Evolutionary conservation across 352 stramenopile genomes (phyloP), one percentile per base, ranked within the genome.

Genomic region (Globisporangium yorkense): DNA sequence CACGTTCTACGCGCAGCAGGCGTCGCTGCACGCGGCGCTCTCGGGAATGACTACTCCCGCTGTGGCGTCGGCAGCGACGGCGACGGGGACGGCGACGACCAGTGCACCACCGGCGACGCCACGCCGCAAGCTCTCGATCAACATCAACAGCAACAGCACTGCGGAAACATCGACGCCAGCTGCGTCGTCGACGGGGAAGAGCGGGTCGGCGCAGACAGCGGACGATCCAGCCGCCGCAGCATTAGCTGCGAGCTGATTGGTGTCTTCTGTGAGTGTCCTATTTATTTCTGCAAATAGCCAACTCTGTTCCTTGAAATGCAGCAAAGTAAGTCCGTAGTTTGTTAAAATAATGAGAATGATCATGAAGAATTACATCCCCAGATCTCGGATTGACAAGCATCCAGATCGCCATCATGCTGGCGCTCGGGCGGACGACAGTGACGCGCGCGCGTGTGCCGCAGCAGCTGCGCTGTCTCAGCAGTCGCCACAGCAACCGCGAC

Each of bases 1-100:
- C 0, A 74, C 76, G 8, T 84, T 87, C 24, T 82, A 89, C 57
- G 61, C 75, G 0, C 74, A 87, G 56, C 71, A 86, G 54, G 66
- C 71, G 20, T 67, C 68, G 13, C 53, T 75, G 9, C 71, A 76
- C 41, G 66, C 69, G 1, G 67, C 68, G 2, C 68, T 71, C 50
- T 58, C 51, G 1, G 58, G 51, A 13, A 59, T 51, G 27, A 6
- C 24, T 49, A 8, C 5, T 15, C 18, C 44, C 2, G 47, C 47
- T 13, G 13, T 0, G 3, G 10, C 47, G 10, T n/a, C n/a, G n/a
- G n/a, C n/a, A n/a, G n/a, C n/a, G n/a, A n/a, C n/a, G n/a, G n/a
- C n/a, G n/a, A n/a, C n/a, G n/a, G n/a, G n/a, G n/a, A 4, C 13
- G 8, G 7, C 21, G 21, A 20, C 21, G 2, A 4, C n/a, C 10